phyloP scores from a whole-genome alignment of 2,329 filamentous ascomycete species.

The Raffaelea arxii region DNA sequence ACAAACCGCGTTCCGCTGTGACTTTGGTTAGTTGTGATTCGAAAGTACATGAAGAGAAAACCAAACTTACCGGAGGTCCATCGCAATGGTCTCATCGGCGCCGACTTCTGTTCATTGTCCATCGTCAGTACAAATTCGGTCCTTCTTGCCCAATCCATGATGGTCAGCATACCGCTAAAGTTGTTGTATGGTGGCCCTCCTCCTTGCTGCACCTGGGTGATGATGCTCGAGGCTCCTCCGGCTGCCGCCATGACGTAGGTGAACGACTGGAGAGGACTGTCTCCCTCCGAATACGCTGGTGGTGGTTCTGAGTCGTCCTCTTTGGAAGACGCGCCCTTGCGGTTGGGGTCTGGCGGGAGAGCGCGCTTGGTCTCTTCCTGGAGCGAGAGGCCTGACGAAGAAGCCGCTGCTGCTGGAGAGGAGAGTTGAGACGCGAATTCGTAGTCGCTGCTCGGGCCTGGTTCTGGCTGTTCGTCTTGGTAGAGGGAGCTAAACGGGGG shows the following conservation, averaged over 20 bases:
- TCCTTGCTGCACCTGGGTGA: conserved; percentile 96
- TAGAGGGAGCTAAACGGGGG: conserved; percentile 55
- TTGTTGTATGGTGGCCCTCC: conserved; percentile 84
- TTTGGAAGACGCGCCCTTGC: conserved; percentile 54
- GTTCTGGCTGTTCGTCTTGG: conserved; percentile 34
- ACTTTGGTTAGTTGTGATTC: not conserved
- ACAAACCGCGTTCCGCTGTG: conserved; percentile 83
- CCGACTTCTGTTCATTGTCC: conserved; percentile 52
- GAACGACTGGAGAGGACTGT: conserved; percentile 84
- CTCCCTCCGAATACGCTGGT: conserved; percentile 91
- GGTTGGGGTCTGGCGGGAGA: conserved; percentile 73
- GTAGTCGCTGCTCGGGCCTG: conserved; percentile 21
- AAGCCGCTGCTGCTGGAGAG: not conserved
- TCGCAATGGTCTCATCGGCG: conserved; percentile 86
- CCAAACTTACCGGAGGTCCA: conserved; percentile 73
- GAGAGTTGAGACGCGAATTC: not conserved
- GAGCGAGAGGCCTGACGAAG: conserved; percentile 21
- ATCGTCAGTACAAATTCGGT: conserved; percentile 11
- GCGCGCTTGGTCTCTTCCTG: conserved; percentile 72
- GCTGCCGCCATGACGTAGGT: conserved; percentile 97
- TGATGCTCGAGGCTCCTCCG: conserved; percentile 94
- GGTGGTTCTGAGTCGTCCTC: conserved; percentile 83
- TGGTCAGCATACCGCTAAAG: conserved; percentile 57
- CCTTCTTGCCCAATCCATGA: not conserved
- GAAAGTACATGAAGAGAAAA: not conserved